phyloP scores from a whole-genome alignment of 345 rosid species.

The Balakata baccata region DNA sequence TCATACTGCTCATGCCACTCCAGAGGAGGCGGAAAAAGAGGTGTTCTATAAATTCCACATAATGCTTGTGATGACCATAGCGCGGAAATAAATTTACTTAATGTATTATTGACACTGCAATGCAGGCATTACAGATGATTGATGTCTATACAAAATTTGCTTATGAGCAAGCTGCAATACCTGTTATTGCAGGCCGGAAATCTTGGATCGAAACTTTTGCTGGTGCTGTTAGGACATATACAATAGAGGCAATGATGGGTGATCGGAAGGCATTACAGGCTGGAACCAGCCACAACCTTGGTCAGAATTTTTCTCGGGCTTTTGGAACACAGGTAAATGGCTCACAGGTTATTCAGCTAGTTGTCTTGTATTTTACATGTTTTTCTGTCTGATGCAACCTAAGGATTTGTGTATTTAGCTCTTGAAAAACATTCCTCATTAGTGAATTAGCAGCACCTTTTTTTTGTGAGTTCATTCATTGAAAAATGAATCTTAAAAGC shows the following conservation, averaged over 20 bases:
- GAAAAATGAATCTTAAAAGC: too few species aligned
- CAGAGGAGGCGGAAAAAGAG: slow-evolving; percentile 91
- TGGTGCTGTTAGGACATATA: slow-evolving; percentile 83
- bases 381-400: too few species aligned
- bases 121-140: slow-evolving; percentile 89
- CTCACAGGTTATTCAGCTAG: background rate
- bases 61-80: slow-evolving; percentile 3
- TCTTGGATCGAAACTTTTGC: slow-evolving; percentile 85
- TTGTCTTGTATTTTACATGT: background rate
- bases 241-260: slow-evolving; percentile 99
- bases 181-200: slow-evolving; percentile 88
- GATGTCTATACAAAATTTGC: slow-evolving; percentile 84
- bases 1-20: slow-evolving; percentile 88
- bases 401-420: too few species aligned
- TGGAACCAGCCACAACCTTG: slow-evolving; percentile 92
- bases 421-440: too few species aligned
- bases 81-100: slow-evolving; percentile 10
- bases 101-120: slow-evolving; percentile 31
- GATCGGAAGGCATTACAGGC: slow-evolving; percentile 92
- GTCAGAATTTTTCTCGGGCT: slow-evolving; percentile 88
- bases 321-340: slow-evolving; percentile 72
- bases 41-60: slow-evolving; percentile 34
- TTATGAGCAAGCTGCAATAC: slow-evolving; percentile 90
- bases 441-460: too few species aligned
- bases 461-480: too few species aligned